These are phyloP conservation scores for Tricholoma hemisulphureum DNA, from an alignment of 768 basidiomycete species.

Conservation along the genomic window DNA sequence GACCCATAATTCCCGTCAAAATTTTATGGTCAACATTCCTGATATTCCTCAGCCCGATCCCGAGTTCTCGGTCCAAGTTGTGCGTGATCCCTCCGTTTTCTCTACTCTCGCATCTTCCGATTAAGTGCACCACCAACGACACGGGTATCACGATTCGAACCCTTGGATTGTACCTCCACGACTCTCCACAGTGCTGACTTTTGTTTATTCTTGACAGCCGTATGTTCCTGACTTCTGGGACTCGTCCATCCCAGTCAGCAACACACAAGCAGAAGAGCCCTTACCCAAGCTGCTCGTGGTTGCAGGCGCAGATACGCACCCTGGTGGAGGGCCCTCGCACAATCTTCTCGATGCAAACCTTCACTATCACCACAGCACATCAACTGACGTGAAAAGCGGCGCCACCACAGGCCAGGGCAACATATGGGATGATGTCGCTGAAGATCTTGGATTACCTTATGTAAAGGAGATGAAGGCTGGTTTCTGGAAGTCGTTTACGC, in stretches of 20 bases:
- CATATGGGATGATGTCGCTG: constrained; percentile 44
- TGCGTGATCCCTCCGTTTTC: constrained; percentile 37
- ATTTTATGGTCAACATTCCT: constrained; percentile 55
- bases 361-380: constrained; percentile 13
- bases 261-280: constrained; percentile 20
- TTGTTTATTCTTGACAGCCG: constrained; percentile 30
- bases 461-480: constrained; percentile 30
- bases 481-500: constrained; percentile 32
- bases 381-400: constrained; percentile 17
- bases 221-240: constrained; percentile 48
- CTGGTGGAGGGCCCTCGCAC: constrained; percentile 39
- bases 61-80: constrained; percentile 53
- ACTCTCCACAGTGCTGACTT: not conserved
- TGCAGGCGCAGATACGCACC: constrained; percentile 37
- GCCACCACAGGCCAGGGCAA: constrained; percentile 26
- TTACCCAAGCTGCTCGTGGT: constrained; percentile 47
- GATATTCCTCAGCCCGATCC: constrained; percentile 45
- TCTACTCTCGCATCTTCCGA: constrained; percentile 6
- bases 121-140: not conserved
- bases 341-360: constrained; percentile 28
- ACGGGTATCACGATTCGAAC: not conserved
- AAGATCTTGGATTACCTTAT: constrained; percentile 45
- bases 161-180: not conserved
- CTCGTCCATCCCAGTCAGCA: constrained; percentile 25
- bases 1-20: constrained; percentile 21